Evolutionary conservation across 164 flowering plant species (phyloP), one percentile per base, ranked within the genome.

Genomic region (Vitis amurensis): DNA sequence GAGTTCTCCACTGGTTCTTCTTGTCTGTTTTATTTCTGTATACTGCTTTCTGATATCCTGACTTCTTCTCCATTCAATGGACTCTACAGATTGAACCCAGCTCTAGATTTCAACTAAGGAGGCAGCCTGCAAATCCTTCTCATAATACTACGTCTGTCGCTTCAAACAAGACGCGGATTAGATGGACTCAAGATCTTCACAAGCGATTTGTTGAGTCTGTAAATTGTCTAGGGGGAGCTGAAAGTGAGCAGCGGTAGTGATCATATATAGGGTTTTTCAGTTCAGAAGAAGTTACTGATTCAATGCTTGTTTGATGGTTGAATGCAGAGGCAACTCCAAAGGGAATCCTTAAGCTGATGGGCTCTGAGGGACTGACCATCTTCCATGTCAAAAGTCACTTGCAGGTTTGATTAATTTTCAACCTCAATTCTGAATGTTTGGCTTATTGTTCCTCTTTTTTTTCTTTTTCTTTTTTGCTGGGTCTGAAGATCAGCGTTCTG

Each of bases 141-240:
- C 14, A 13, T 11, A n/a, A 16, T 14, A 52, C n/a, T 52, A 68
- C 31, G 3, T 27, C 71, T 49, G 55, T 73, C 9, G 57, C 56
- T 13, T 63, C 84, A 11, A 74, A 66, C 67, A 87, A 89, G 76
- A 78, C 82, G 0, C 69, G 93, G 66, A 87, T 89, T 49, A 81
- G 89, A 73, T 89, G 93, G 93, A 87, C 87, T 74, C 85, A 74
- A 72, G 86, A 89, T 64, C 91, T 87, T 71, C 93, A 89, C 67
- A 85, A 85, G 57, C 77, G 71, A 59, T 89, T 89, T 58, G 85
- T 87, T 30, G 87, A 85, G 74, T 85, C 86, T 55, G 88, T 85
- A 23, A 79, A 85, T 68, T 76, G 78, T 29, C 89, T 89, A 44
- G 91, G 89, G 16, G 89, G 93, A 27, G 80, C 90, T 13, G 91